phyloP scores from a whole-genome alignment of 768 basidiomycete genomes.

The Pisolithus orientalis region DNA sequence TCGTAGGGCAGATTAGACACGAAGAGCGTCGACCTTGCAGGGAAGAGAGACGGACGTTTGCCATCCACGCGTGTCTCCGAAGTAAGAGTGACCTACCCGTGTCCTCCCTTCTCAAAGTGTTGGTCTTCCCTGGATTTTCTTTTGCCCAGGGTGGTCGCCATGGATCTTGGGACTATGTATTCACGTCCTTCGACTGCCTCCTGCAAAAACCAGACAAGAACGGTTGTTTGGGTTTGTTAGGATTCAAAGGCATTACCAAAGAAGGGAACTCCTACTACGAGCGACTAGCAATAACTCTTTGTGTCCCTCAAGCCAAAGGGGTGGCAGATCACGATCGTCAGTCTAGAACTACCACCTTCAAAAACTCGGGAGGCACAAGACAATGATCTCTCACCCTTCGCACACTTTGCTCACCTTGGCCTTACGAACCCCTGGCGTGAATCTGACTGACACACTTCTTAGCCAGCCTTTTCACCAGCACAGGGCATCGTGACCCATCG shows the following conservation, averaged over 20 bases:
- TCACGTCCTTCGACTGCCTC: neutral
- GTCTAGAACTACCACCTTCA: too few species aligned
- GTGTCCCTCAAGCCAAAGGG: too few species aligned
- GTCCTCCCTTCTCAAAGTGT: neutral
- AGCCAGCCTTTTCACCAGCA: too few species aligned
- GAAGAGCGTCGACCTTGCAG: constrained; percentile 73
- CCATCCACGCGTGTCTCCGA: neutral
- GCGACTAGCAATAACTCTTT: too few species aligned
- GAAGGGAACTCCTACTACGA: neutral
- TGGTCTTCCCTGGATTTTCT: constrained; percentile 22
- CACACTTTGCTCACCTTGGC: too few species aligned
- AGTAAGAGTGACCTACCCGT: constrained; percentile 15
- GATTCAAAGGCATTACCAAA: neutral
- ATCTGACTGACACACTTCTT: too few species aligned
- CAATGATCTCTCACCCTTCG: too few species aligned
- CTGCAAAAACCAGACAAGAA: neutral
- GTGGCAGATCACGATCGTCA: too few species aligned
- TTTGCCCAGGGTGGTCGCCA: constrained; percentile 20
- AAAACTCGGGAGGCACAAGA: too few species aligned
- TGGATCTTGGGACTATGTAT: neutral
- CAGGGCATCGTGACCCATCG: too few species aligned
- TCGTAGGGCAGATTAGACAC: constrained; percentile 90
- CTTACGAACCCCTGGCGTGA: too few species aligned
- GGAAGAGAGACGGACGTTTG: neutral
- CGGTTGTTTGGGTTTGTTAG: constrained; percentile 9